A percentile compares a stretch with the other conserved stretches of the same genome.
Evolutionary conservation across 2,329 filamentous ascomycete species (phyloP).

Genomic region (Harringtonia lauricola): DNA sequence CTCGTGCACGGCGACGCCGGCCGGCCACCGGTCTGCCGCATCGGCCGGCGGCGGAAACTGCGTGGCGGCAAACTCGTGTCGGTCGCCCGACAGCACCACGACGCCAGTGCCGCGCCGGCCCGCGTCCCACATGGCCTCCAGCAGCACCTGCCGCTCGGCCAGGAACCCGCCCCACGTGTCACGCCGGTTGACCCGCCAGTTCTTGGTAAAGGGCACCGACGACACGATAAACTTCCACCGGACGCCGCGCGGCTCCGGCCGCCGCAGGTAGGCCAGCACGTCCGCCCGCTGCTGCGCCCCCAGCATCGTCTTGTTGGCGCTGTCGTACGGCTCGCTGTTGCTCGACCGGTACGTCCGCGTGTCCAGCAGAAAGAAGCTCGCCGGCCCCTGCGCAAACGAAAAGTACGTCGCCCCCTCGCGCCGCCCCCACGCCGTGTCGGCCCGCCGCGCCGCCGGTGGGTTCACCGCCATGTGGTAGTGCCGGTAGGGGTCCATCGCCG

Average conservation of each 20-base stretch:
- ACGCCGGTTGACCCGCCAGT: constrained; percentile 78
- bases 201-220: constrained; percentile 92
- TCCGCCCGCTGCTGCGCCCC: constrained; percentile 69
- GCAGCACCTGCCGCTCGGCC: constrained; percentile 62
- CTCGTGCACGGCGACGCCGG: constrained; percentile 64
- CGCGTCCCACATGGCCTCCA: constrained; percentile 88
- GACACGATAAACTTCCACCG: constrained; percentile 91
- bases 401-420: constrained; percentile 63
- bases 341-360: constrained; percentile 77
- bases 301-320: constrained; percentile 73
- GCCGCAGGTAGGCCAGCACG: constrained; percentile 64
- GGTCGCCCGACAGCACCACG: constrained; percentile 76
- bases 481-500: constrained; percentile 73
- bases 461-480: constrained; percentile 81
- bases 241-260: constrained; percentile 63
- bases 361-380: constrained; percentile 89
- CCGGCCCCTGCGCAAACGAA: constrained; percentile 79
- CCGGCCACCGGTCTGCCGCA: constrained; percentile 47
- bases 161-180: constrained; percentile 96
- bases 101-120: constrained; percentile 64
- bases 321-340: constrained; percentile 47
- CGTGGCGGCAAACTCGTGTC: constrained; percentile 95
- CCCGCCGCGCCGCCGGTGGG: constrained; percentile 54
- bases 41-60: constrained; percentile 51
- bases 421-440: constrained; percentile 19